These are phyloP conservation scores for Chimonanthus praecox DNA, from an alignment of 164 flowering plant species.

Conservation along the genomic window DNA sequence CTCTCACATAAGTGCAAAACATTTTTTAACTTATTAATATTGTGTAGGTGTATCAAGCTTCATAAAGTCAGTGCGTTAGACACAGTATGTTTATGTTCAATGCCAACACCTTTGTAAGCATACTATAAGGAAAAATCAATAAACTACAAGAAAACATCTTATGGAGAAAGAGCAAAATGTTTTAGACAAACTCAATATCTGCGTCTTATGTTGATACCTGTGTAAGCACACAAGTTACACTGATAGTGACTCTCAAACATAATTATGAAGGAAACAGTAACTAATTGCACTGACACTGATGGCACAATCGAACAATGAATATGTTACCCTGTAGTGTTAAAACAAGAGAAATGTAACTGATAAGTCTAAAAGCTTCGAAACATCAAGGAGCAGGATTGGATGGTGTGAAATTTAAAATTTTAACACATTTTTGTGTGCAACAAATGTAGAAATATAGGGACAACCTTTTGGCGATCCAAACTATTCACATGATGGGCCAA, in stretches of 20 bases:
- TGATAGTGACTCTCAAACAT: too few relatives aligned
- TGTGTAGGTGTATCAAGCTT: not conserved
- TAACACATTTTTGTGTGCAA: too few relatives aligned
- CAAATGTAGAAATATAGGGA: not conserved
- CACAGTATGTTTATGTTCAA: not conserved
- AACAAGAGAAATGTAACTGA: not conserved
- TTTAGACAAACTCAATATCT: too few relatives aligned
- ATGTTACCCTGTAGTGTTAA: not conserved
- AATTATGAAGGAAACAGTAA: not conserved
- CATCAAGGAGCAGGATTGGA: not conserved
- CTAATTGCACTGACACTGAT: not conserved
- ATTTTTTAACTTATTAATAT: not conserved
- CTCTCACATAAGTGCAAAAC: not conserved
- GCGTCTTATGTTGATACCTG: too few relatives aligned
- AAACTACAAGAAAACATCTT: too few relatives aligned
- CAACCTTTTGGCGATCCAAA: not conserved
- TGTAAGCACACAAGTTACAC: too few relatives aligned
- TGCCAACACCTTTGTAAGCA: not conserved
- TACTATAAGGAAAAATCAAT: too few relatives aligned
- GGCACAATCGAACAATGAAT: not conserved
- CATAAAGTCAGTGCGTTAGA: not conserved
- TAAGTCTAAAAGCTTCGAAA: not conserved
- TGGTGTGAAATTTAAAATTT: not conserved
- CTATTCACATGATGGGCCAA: not conserved
- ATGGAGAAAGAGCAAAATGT: too few relatives aligned